Conservation (phyloP, 176 grass and related monocot genomes). For the Phoenix dactylifera region DNA sequence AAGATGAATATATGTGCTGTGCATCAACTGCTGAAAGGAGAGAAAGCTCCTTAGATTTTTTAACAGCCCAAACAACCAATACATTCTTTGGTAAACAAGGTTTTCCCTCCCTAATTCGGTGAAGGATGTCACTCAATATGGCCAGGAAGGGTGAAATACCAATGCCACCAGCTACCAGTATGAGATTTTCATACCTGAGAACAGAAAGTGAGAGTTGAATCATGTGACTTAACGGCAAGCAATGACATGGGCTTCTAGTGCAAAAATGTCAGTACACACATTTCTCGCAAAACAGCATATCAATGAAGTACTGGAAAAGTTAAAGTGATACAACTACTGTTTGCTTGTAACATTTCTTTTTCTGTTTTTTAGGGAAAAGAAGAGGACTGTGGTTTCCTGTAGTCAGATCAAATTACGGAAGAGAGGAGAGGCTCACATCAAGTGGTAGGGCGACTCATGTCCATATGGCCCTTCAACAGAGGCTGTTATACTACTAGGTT, state of each 20-base stretch:
- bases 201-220: not conserved
- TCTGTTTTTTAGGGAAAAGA: too few species aligned
- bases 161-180: constrained; percentile 91
- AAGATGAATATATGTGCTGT: constrained; percentile 44
- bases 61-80: constrained; percentile 83
- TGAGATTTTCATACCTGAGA: constrained; percentile 91
- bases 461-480: constrained; percentile 88
- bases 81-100: constrained; percentile 72
- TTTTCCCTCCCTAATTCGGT: constrained; percentile 53
- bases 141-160: constrained; percentile 86
- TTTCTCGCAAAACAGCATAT: too few species aligned
- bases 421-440: constrained; percentile 56
- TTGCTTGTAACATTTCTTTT: too few species aligned
- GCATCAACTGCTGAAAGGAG: constrained; percentile 63
- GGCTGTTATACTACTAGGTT: constrained; percentile 45
- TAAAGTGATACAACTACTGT: too few species aligned
- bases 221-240: too few species aligned
- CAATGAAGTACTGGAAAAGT: too few species aligned
- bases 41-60: constrained; percentile 75
- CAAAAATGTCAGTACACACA: too few species aligned
- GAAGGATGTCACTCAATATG: constrained; percentile 81
- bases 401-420: too few species aligned
- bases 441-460: constrained; percentile 89
- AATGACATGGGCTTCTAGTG: too few species aligned
- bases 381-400: too few species aligned